A percentile compares a stretch with the other conserved stretches of the same genome.
phyloP scores from a whole-genome alignment of 345 rosid genomes.

The Eucalyptus curtisii region DNA sequence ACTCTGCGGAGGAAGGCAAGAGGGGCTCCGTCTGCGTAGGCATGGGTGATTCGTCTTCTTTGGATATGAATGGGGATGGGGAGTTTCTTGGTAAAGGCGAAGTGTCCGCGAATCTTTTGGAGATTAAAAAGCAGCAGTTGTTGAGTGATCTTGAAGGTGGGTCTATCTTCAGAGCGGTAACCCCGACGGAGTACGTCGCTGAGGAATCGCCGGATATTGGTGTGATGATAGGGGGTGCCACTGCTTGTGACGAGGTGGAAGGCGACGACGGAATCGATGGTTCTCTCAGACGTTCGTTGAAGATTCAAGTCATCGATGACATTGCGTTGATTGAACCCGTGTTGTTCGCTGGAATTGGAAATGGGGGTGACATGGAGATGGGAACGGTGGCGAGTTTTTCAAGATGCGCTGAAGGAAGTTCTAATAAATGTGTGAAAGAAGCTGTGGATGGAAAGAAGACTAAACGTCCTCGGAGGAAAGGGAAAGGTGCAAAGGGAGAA shows the following conservation, averaged over 20 bases:
- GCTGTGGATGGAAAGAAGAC: slow-evolving; percentile 27
- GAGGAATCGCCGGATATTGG: not conserved
- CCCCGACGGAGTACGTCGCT: not conserved
- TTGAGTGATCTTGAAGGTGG: slow-evolving; percentile 40
- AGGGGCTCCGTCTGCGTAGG: not conserved
- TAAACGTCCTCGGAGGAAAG: slow-evolving; percentile 23
- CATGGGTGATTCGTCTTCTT: not conserved
- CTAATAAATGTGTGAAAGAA: not conserved
- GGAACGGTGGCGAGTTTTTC: slow-evolving; percentile 3
- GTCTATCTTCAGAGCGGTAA: not conserved
- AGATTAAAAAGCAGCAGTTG: slow-evolving; percentile 48
- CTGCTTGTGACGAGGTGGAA: not conserved
- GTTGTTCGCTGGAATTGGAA: slow-evolving; percentile 10
- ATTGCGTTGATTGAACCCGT: slow-evolving; percentile 51
- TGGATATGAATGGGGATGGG: not conserved
- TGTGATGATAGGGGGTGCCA: not conserved
- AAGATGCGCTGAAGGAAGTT: not conserved
- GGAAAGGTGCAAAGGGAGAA: slow-evolving; percentile 5
- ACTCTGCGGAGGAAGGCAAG: not conserved
- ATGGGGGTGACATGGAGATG: slow-evolving; percentile 10
- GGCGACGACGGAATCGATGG: slow-evolving; percentile 8
- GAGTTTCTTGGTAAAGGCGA: not conserved
- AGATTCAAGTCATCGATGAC: slow-evolving; percentile 60
- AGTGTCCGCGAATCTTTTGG: slow-evolving; percentile 17
- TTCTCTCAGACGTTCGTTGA: slow-evolving; percentile 27